phyloP scores from a whole-genome alignment of 192 early-diverging fungal genomes.

The Entomortierella lignicola region DNA sequence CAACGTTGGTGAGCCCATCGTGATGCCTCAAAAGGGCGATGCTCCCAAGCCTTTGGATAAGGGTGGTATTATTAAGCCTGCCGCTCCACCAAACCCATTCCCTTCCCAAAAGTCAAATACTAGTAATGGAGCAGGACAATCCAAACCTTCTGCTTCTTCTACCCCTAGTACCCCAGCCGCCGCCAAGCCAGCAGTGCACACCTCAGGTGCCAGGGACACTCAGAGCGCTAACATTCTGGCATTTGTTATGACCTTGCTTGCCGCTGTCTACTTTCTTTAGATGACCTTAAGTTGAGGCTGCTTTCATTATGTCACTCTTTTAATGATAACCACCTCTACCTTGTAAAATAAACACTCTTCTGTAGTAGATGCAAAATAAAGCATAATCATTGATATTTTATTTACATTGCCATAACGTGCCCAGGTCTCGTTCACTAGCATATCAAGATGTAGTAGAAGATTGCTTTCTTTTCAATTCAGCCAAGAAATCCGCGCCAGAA shows the following conservation, averaged over 20 bases:
- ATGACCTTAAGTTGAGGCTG: no score
- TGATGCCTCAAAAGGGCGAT: conserved; percentile 38
- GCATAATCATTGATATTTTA: not conserved
- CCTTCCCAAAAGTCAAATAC: conserved; percentile 8
- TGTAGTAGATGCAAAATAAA: no score
- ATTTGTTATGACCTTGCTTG: conserved; percentile 40
- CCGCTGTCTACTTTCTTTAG: conserved; percentile 47
- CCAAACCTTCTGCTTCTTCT: no score
- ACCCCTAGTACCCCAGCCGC: not conserved
- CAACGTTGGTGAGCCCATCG: conserved; percentile 45
- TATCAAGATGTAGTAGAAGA: not conserved
- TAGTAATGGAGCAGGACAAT: no score
- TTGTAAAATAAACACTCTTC: no score
- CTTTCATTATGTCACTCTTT: no score
- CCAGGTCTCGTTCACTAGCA: not conserved
- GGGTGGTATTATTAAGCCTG: conserved; percentile 19
- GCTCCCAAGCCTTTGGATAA: conserved; percentile 13
- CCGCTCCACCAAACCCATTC: conserved; percentile 25
- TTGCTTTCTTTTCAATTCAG: conserved; percentile 40
- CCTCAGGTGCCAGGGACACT: conserved; percentile 1
- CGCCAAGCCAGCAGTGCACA: not conserved
- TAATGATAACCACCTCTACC: no score
- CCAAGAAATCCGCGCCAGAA: conserved; percentile 38
- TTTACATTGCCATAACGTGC: conserved; percentile 1
- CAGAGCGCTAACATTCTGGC: conserved; percentile 37